Conservation (phyloP, 805 yeast species). For the Ogataea dorogensis region DNA sequence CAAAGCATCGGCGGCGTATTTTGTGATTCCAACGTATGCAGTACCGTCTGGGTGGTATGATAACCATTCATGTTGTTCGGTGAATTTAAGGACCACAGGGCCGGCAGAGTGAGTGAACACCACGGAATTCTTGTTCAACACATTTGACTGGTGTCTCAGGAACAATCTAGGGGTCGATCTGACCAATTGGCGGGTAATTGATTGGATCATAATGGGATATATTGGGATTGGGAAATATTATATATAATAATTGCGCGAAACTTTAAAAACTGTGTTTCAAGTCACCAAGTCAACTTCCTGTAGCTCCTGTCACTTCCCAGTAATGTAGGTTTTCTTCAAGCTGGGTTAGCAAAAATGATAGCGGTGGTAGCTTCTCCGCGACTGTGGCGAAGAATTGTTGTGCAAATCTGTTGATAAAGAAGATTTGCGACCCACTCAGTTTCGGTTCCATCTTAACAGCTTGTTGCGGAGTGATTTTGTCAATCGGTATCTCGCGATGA, state of each 20-base stretch:
- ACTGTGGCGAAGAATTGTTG: slow-evolving; percentile 68
- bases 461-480: slow-evolving; percentile 36
- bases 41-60: slow-evolving; percentile 80
- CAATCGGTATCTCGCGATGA: slow-evolving; percentile 12
- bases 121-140: slow-evolving; percentile 31
- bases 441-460: slow-evolving; percentile 47
- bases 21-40: slow-evolving; percentile 87
- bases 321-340: slow-evolving; percentile 51
- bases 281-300: slow-evolving; percentile 14
- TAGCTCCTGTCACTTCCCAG: slow-evolving; percentile 42
- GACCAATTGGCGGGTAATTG: slow-evolving; percentile 9
- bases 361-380: slow-evolving; percentile 57
- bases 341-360: slow-evolving; percentile 54
- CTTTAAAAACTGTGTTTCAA: slow-evolving; percentile 1
- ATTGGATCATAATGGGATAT: slow-evolving; percentile 7
- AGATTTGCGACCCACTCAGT: slow-evolving; percentile 71
- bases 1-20: slow-evolving; percentile 91
- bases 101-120: slow-evolving; percentile 36
- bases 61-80: slow-evolving; percentile 94
- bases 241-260: slow-evolving; percentile 12
- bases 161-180: slow-evolving; percentile 11
- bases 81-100: slow-evolving; percentile 60
- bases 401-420: slow-evolving; percentile 82
- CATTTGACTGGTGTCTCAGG: slow-evolving; percentile 21
- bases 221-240: slow-evolving; percentile 1